phyloP scores from a whole-genome alignment of 1,284 basidiomycete genomes.

The Stygiomarasmius scandens region DNA sequence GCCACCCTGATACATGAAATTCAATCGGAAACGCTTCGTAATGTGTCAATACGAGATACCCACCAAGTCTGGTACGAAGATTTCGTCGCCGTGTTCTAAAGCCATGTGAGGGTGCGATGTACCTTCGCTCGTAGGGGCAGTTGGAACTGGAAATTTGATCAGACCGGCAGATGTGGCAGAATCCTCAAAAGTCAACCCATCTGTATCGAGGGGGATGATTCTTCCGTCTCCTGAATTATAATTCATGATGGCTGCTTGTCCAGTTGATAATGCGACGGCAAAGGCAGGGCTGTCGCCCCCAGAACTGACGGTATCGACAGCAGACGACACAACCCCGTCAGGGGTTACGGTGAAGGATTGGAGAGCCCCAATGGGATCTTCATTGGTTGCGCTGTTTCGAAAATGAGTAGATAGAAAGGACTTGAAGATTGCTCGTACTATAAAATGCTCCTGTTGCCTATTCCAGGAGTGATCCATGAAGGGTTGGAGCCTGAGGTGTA shows the following conservation, averaged over 20 bases:
- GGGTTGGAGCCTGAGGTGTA: conserved; percentile 54
- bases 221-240: conserved; percentile 60
- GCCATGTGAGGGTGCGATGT: conserved; percentile 68
- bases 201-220: conserved; percentile 47
- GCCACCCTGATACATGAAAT: conserved; percentile 44
- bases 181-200: conserved; percentile 44
- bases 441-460: conserved; percentile 54
- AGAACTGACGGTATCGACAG: conserved; percentile 50
- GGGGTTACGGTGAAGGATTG: conserved; percentile 58
- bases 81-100: conserved; percentile 50
- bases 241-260: conserved; percentile 63
- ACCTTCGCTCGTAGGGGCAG: conserved; percentile 30
- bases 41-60: too few species aligned
- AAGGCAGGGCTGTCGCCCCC: conserved; percentile 57
- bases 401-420: not conserved
- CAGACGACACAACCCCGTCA: conserved; percentile 45
- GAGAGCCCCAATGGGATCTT: conserved; percentile 45
- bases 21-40: too few species aligned
- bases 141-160: conserved; percentile 55
- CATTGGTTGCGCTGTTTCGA: conserved; percentile 54
- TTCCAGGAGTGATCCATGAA: conserved; percentile 59
- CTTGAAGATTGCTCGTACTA: conserved; percentile 44
- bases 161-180: conserved; percentile 32
- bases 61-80: conserved; percentile 69
- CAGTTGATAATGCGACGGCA: conserved; percentile 50